phyloP scores from a whole-genome alignment of 768 basidiomycete species.

The Pseudohyphozyma bogoriensis region DNA sequence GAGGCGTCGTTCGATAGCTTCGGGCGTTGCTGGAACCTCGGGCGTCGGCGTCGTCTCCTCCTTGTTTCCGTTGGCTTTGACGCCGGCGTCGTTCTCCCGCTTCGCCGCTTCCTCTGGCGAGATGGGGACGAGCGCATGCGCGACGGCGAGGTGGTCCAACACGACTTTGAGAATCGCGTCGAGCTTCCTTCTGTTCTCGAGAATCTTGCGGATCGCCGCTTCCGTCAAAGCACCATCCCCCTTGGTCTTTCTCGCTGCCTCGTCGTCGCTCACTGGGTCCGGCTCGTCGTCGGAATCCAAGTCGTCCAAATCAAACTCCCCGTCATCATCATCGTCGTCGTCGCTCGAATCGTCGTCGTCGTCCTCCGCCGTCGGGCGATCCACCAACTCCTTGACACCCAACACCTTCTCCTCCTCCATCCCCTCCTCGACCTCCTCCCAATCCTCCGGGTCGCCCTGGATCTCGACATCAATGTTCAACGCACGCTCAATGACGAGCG shows the following conservation, averaged over 20 bases:
- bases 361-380: slow-evolving; percentile 69
- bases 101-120: neutral
- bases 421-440: slow-evolving; percentile 59
- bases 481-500: slow-evolving; percentile 81
- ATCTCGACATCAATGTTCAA: slow-evolving; percentile 97
- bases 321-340: slow-evolving; percentile 40
- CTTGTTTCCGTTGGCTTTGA: neutral
- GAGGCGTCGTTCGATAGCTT: slow-evolving; percentile 40
- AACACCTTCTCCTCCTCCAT: too few species aligned
- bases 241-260: slow-evolving; percentile 43
- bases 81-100: slow-evolving; percentile 5
- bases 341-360: slow-evolving; percentile 48
- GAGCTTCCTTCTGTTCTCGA: slow-evolving; percentile 68
- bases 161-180: slow-evolving; percentile 76
- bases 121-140: slow-evolving; percentile 12
- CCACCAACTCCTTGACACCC: slow-evolving; percentile 51
- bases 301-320: slow-evolving; percentile 44
- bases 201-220: slow-evolving; percentile 30
- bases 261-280: slow-evolving; percentile 32
- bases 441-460: slow-evolving; percentile 85
- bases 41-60: slow-evolving; percentile 24
- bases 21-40: slow-evolving; percentile 25
- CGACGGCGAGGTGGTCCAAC: slow-evolving; percentile 68
- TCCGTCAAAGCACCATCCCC: slow-evolving; percentile 39
- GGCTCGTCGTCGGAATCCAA: slow-evolving; percentile 32